Conservation (phyloP, 1,284 basidiomycete genomes). For the Taiwanofungus camphoratus region DNA sequence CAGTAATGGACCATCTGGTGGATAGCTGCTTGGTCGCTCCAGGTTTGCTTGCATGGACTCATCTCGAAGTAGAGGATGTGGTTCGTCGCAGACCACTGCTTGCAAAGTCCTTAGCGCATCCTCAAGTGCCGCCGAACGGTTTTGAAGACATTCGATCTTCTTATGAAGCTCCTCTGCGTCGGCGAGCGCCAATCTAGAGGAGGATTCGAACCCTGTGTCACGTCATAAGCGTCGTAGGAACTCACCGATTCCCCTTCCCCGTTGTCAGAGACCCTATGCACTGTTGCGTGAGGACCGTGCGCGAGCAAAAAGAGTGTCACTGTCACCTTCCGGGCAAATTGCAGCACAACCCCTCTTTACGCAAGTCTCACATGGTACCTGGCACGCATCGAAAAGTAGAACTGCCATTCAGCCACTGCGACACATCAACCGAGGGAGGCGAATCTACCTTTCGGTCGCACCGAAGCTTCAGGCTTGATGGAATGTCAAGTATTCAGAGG, state of each 20-base stretch:
- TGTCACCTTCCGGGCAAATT: constrained; percentile 67
- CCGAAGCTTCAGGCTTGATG: constrained; percentile 55
- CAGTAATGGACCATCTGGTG: constrained; percentile 11
- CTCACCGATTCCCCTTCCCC: constrained; percentile 43
- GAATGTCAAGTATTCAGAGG: constrained; percentile 2
- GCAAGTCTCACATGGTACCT: constrained; percentile 72
- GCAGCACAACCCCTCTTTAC: constrained; percentile 60
- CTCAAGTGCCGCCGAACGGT: constrained; percentile 55
- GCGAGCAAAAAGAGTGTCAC: no score
- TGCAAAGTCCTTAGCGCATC: constrained; percentile 46
- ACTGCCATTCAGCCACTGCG: no score
- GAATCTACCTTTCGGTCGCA: constrained; percentile 71
- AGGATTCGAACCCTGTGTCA: neutral
- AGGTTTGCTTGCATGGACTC: constrained; percentile 13
- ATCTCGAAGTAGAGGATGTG: constrained; percentile 40
- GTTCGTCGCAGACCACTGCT: constrained; percentile 37
- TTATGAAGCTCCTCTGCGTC: constrained; percentile 65
- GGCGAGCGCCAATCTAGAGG: constrained; percentile 47
- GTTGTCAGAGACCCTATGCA: constrained; percentile 49
- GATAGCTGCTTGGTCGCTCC: constrained; percentile 8
- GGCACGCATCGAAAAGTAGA: no score
- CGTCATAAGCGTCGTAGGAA: neutral
- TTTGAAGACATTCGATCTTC: constrained; percentile 47
- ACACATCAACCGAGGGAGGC: no score
- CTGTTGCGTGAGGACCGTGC: neutral